These are phyloP conservation scores for Rhododendron vialii DNA, from an alignment of 148 eudicot genomes.

Conservation along the genomic window DNA sequence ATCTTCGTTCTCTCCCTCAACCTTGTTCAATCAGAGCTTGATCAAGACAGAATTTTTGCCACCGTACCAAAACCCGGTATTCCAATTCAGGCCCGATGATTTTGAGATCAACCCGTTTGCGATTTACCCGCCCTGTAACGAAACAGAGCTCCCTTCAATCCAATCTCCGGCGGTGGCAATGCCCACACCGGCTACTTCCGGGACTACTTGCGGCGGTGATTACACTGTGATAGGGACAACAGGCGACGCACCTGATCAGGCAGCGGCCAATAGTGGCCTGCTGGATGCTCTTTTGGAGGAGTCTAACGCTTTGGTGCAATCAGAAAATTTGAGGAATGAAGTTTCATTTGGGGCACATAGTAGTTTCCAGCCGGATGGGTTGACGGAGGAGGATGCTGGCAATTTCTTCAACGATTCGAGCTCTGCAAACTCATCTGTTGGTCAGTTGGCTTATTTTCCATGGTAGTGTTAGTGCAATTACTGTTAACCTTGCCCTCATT, in stretches of 20 bases:
- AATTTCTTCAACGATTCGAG: constrained; percentile 20
- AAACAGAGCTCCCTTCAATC: constrained; percentile 77
- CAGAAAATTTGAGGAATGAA: constrained; percentile 21
- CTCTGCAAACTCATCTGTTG: constrained; percentile 46
- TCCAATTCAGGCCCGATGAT: neutral
- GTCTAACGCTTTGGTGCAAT: constrained; percentile 37
- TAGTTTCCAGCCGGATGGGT: neutral
- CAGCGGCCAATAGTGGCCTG: constrained; percentile 55
- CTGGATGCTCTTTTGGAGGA: constrained; percentile 69
- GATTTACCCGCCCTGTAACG: neutral
- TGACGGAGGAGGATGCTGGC: neutral
- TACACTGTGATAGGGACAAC: neutral
- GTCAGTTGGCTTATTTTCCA: constrained; percentile 25
- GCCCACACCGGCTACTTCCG: constrained; percentile 14
- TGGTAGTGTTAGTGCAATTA: neutral
- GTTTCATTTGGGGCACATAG: neutral
- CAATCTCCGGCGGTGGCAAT: constrained; percentile 26
- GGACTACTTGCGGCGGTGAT: constrained; percentile 9
- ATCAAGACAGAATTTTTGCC: neutral
- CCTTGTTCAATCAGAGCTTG: neutral
- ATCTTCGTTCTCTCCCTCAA: constrained; percentile 4
- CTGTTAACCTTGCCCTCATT: neutral
- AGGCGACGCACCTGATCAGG: constrained; percentile 7
- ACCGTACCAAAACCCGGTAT: neutral
- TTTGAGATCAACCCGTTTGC: neutral